Percentiles rank a stretch among this genome's conserved stretches.
Evolutionary conservation across 805 yeast genomes (phyloP).

Genomic region (Candida saitoana): DNA sequence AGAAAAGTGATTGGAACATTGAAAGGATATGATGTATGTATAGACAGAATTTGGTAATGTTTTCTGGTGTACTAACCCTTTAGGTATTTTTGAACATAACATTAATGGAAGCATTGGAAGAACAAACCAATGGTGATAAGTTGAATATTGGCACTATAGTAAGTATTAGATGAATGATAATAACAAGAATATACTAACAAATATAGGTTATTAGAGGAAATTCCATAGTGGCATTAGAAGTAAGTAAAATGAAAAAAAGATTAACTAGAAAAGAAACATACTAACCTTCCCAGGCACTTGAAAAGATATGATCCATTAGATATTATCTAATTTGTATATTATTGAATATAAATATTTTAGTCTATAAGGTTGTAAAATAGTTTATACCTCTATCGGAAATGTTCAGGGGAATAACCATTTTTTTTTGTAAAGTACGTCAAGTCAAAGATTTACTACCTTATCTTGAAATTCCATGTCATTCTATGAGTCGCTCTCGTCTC

Average conservation of each 20-base stretch:
- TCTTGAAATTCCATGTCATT: too few species aligned
- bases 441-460: too few species aligned
- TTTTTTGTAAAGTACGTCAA: too few species aligned
- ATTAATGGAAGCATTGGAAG: constrained; percentile 67
- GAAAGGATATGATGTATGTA: constrained; percentile 73
- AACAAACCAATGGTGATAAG: constrained; percentile 45
- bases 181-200: constrained; percentile 14
- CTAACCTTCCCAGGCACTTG: constrained; percentile 25
- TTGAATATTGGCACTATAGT: constrained; percentile 62
- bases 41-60: too few species aligned
- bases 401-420: too few species aligned
- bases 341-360: constrained; percentile 5
- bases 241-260: constrained; percentile 22
- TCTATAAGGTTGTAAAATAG: too few species aligned
- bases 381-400: too few species aligned
- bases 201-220: constrained; percentile 66
- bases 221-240: constrained; percentile 71
- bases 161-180: constrained; percentile 13
- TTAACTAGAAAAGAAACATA: background rate
- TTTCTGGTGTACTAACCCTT: constrained; percentile 17
- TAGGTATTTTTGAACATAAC: constrained; percentile 67
- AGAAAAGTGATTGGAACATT: constrained; percentile 76
- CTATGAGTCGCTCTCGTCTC: too few species aligned
- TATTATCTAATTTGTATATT: background rate
- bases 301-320: constrained; percentile 18